phyloP scores from a whole-genome alignment of 768 basidiomycete genomes.

The Exsudoporus frostii region DNA sequence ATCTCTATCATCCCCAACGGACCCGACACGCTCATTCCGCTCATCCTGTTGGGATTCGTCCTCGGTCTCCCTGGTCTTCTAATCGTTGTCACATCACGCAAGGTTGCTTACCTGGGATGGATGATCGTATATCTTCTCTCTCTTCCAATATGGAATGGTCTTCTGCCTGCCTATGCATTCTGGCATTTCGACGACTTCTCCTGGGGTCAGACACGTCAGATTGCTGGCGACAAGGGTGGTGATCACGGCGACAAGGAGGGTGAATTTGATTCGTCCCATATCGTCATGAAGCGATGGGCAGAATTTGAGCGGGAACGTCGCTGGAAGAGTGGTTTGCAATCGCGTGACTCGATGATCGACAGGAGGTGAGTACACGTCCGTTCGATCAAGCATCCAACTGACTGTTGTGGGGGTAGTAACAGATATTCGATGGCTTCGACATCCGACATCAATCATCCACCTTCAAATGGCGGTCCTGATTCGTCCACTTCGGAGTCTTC shows the following conservation, averaged over 20 bases:
- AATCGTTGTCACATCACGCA: constrained; percentile 94
- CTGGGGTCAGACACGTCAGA: constrained; percentile 91
- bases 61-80: constrained; percentile 94
- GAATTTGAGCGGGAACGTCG: constrained; percentile 96
- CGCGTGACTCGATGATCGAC: constrained; percentile 74
- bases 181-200: constrained; percentile 99
- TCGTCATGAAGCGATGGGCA: constrained; percentile 99
- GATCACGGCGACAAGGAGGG: constrained; percentile 93
- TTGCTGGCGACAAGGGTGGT: constrained; percentile 67
- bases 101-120: constrained; percentile 94
- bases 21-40: constrained; percentile 79
- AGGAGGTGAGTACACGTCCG: constrained; percentile 48
- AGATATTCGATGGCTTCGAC: constrained; percentile 79
- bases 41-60: constrained; percentile 89
- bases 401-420: constrained; percentile 37
- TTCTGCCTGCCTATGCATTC: constrained; percentile 94
- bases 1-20: constrained; percentile 80
- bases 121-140: constrained; percentile 93
- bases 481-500: constrained; percentile 62
- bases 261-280: constrained; percentile 93
- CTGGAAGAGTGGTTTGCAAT: constrained; percentile 86
- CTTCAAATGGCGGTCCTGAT: constrained; percentile 49
- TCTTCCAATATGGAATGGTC: constrained; percentile 95
- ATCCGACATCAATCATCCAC: constrained; percentile 64
- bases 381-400: constrained; percentile 7